phyloP scores from a whole-genome alignment of 164 flowering plant genomes.

The Chimonanthus praecox region DNA sequence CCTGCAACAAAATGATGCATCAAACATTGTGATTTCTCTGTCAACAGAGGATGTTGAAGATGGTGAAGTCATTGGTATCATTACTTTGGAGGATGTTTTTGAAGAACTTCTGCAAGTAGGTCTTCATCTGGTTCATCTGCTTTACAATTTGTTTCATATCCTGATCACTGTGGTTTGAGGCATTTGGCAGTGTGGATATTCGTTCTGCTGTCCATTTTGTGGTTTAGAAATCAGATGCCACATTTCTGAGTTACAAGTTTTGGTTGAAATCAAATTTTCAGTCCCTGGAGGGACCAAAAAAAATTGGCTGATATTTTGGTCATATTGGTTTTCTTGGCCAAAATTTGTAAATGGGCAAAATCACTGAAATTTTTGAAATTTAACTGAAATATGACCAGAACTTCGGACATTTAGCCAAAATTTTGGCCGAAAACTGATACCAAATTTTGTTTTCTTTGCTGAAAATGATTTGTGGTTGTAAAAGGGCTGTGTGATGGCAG shows the following conservation, averaged over 20 bases:
- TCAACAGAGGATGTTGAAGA: conserved; percentile 72
- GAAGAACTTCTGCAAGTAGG: conserved; percentile 34
- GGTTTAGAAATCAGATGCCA: neutral
- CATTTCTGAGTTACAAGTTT: neutral
- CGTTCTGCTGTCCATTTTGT: neutral
- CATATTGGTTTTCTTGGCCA: no score
- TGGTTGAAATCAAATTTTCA: neutral
- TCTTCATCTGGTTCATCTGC: neutral
- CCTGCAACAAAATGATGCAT: conserved; percentile 26
- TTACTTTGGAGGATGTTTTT: conserved; percentile 3
- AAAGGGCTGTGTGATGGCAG: no score
- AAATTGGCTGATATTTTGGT: no score
- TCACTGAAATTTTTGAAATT: no score
- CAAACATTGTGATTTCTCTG: conserved; percentile 27
- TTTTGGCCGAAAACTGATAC: no score
- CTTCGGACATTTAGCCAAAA: no score
- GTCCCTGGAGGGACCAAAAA: no score
- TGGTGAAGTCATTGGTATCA: conserved; percentile 15
- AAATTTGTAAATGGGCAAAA: no score
- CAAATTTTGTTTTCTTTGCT: no score
- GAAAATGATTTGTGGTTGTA: no score
- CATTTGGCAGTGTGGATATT: neutral
- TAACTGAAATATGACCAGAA: no score
- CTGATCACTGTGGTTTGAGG: neutral
- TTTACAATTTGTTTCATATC: neutral